Conservation (phyloP, 1,284 basidiomycete genomes). For the Leccinum insigne region DNA sequence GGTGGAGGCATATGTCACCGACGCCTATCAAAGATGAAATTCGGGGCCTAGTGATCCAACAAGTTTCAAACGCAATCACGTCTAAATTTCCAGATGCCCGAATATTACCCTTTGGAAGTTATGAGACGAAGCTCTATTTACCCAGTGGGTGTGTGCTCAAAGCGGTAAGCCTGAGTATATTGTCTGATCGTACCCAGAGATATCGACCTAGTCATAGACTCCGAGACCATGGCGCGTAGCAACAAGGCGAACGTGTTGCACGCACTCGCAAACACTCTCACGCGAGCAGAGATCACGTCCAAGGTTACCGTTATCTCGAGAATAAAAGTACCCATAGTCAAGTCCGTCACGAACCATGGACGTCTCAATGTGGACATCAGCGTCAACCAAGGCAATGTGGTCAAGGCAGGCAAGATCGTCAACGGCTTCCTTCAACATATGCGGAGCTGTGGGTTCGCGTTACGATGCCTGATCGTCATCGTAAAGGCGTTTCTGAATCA, state of each 20-base stretch:
- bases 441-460: too few species aligned
- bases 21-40: conserved; percentile 81
- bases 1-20: conserved; percentile 89
- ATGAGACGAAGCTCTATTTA: conserved; percentile 90
- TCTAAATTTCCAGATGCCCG: conserved; percentile 77
- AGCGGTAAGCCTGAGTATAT: not conserved
- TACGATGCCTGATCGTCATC: too few species aligned
- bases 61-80: conserved; percentile 71
- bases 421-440: conserved; percentile 54
- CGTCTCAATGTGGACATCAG: conserved; percentile 67
- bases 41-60: conserved; percentile 73
- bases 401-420: conserved; percentile 81
- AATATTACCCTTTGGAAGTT: conserved; percentile 91
- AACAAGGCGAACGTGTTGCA: conserved; percentile 61
- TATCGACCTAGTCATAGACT: conserved; percentile 39
- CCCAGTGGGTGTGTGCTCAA: conserved; percentile 39
- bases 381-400: conserved; percentile 86
- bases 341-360: conserved; percentile 74
- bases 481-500: too few species aligned
- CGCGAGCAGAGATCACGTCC: conserved; percentile 57
- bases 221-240: conserved; percentile 61
- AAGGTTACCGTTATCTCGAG: conserved; percentile 80
- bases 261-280: conserved; percentile 44
- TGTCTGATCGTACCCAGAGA: conserved; percentile 41
- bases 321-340: conserved; percentile 93